Evolutionary conservation across 805 yeast genomes (phyloP).

Genomic region (Lachancea meyersii): DNA sequence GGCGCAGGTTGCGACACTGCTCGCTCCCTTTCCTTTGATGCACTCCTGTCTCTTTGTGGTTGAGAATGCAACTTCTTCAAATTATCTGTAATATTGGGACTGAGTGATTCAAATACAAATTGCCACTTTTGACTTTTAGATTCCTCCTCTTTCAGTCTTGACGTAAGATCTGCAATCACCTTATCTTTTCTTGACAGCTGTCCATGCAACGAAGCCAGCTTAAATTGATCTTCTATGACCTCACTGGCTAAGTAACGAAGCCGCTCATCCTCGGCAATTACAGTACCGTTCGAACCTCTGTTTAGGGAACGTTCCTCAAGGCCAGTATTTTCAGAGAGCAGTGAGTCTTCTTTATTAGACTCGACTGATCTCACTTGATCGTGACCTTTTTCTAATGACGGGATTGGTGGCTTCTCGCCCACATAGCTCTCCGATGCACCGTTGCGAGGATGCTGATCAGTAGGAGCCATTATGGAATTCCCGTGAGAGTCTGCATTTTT

Average conservation of each 20-base stretch:
- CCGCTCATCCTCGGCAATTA: neutral
- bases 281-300: neutral
- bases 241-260: constrained; percentile 13
- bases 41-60: neutral
- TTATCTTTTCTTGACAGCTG: neutral
- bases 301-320: too few relatives aligned
- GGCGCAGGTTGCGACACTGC: neutral
- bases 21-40: neutral
- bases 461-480: too few relatives aligned
- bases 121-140: neutral
- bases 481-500: too few relatives aligned
- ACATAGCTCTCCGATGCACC: too few relatives aligned
- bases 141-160: neutral
- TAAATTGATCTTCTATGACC: constrained; percentile 19
- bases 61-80: neutral
- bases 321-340: too few relatives aligned
- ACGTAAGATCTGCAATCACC: constrained; percentile 1
- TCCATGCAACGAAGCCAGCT: constrained; percentile 14
- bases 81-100: neutral
- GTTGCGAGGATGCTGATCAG: too few relatives aligned
- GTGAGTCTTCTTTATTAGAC: too few relatives aligned
- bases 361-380: too few relatives aligned
- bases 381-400: too few relatives aligned
- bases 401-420: too few relatives aligned
- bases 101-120: neutral